Evolutionary conservation across 208 protist genomes (phyloP).

Genomic region (Leishmania braziliensis): DNA sequence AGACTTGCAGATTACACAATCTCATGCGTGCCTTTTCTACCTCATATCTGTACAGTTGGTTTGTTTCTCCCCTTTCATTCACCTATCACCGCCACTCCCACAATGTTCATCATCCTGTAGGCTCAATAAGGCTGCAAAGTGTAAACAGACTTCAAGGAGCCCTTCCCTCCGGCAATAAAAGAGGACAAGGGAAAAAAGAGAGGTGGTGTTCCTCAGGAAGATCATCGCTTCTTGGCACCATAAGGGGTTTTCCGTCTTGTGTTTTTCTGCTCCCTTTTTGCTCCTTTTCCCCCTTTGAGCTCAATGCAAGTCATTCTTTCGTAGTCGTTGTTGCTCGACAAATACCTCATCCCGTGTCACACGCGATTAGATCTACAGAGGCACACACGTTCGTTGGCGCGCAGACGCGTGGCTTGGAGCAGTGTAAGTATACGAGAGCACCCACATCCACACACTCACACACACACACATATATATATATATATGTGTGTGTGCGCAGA

Average conservation of each 20-base stretch:
- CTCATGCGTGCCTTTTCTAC: not conserved
- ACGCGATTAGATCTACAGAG: not conserved
- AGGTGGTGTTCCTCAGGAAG: not conserved
- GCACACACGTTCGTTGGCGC: not conserved
- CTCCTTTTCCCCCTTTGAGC: not conserved
- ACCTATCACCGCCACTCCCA: not conserved
- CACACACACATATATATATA: too few species aligned
- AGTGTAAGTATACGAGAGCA: not conserved
- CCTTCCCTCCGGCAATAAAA: not conserved
- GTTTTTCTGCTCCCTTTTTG: not conserved
- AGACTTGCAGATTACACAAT: not conserved
- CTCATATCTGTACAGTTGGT: not conserved
- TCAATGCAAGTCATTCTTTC: not conserved
- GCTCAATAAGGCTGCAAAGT: not conserved
- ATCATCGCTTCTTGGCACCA: slow-evolving; percentile 2
- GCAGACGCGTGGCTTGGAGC: not conserved
- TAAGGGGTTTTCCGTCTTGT: not conserved
- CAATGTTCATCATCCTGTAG: not conserved
- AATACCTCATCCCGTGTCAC: not conserved
- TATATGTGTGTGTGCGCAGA: not conserved
- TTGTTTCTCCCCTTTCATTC: slow-evolving; percentile 3
- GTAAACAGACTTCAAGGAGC: not conserved
- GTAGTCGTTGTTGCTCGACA: not conserved
- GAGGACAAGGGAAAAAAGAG: not conserved
- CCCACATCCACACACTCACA: too few species aligned